These are phyloP conservation scores for Iodosphaeria phyllophila DNA, from an alignment of 2,329 filamentous ascomycete genomes.

Conservation along the genomic window DNA sequence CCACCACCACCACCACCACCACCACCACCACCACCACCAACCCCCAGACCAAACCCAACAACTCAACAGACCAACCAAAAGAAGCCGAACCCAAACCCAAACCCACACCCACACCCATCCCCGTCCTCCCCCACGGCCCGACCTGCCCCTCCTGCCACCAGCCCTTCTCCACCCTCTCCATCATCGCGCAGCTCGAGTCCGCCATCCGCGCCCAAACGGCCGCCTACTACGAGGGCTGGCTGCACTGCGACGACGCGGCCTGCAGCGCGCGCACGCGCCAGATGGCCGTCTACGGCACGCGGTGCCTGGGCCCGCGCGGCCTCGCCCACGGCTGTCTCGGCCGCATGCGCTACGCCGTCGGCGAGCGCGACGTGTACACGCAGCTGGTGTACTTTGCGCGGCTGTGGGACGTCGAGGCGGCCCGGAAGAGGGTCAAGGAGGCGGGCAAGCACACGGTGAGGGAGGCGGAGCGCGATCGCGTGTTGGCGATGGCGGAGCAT, in stretches of 20 bases:
- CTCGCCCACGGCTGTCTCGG: constrained; percentile 72
- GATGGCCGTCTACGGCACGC: constrained; percentile 80
- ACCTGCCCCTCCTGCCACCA: constrained; percentile 52
- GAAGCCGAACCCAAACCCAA: no score
- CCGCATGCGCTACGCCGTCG: constrained; percentile 72
- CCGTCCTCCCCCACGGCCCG: constrained; percentile 61
- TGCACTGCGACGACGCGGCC: constrained; percentile 74
- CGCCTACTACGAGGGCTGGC: constrained; percentile 82
- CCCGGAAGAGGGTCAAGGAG: constrained; percentile 27
- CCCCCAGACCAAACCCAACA: no score
- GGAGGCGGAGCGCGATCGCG: constrained; percentile 39
- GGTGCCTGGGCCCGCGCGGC: constrained; percentile 75
- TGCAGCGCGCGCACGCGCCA: constrained; percentile 79
- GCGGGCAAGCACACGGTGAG: constrained; percentile 16
- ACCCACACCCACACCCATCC: no score
- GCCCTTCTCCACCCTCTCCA: constrained; percentile 46
- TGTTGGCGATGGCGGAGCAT: constrained; percentile 58
- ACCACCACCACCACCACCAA: constrained; percentile 27
- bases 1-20: no score
- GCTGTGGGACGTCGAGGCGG: constrained; percentile 81
- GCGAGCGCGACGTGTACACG: constrained; percentile 84
- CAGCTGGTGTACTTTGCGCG: constrained; percentile 76
- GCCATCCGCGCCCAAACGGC: constrained; percentile 63
- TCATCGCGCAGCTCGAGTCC: constrained; percentile 75
- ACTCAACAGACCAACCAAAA: no score